Base-by-base conservation (phyloP, 2,329 filamentous ascomycete species). In the Dactylellina sp. region DNA sequence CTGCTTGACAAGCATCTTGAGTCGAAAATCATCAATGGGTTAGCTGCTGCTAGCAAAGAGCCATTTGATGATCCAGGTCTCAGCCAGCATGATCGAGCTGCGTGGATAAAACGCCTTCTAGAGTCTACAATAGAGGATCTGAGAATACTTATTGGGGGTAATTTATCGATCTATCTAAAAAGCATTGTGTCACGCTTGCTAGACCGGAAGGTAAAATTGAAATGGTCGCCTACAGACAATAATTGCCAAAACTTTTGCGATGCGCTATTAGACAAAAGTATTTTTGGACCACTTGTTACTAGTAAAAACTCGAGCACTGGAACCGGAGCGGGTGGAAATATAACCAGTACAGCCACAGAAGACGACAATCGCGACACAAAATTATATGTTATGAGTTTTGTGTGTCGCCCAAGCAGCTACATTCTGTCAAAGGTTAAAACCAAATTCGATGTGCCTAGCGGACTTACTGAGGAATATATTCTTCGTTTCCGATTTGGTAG, bases 391-490 rank as follows among this genome's bases (percentile, higher is more conserved):
- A 80, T 83, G 76, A 83, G 82, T 65, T 83, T 83, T 57, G 77
- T 82, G 9, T 82, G 80, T 25, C 79, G 78, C 0, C 77, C 79
- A 0, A 78, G 77, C 7, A 61, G 76, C 22, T 78, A 79, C 59
- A 20, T 55, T 18, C 59, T 75, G n/a, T 52, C 77, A 7, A 76
- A 76, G 4, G 75, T 80, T 7, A 75, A 77, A 20, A 79, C 77
- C 47, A 82, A 82, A 70, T 81, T 78, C 52, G 77, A 80, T 44
- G 79, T 83, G 7, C 82, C 82, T 0, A 79, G 77, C n/a, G 82
- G 83, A 0, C 76, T 83, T 6, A 82, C 80, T 1, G 82, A 84
- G 62, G 82, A 84, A 75, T 84, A 83, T 52, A 79, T 84, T 0
- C 79, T 81, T 9, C 79, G 79, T 11, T 81, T 83, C 64, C 79